Base-by-base conservation (phyloP, 306 rosid species). In the Quillaja saponaria region DNA sequence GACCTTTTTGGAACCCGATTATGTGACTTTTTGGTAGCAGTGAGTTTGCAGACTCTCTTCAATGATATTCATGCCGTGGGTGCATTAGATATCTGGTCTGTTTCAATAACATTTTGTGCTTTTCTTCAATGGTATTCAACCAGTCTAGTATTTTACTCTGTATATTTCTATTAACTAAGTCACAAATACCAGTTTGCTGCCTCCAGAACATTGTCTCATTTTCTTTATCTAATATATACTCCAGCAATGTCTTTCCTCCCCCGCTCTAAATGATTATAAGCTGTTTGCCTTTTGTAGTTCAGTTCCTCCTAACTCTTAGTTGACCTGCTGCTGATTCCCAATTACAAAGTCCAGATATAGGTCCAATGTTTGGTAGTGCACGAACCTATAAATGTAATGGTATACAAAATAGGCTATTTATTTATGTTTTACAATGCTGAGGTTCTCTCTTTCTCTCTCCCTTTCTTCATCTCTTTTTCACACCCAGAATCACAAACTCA, bases 41-140 rank as follows among this genome's bases (percentile, higher is more conserved):
- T 50, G 49, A 31, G 54, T 49, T 39, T 33, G 61, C 13, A 21
- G 56, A 37, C 58, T 55, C 50, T 58, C 45, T 58, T 13, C n/a
- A 20, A 14, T 41, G 39, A 10, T 28, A 44, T 41, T 7, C 35
- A 11, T 33, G 34, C n/a, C n/a, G 14, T 45, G 14, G 71, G 21
- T 49, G n/a, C 9, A 14, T 25, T n/a, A n/a, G n/a, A n/a, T n/a
- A n/a, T n/a, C n/a, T n/a, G n/a, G n/a, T n/a, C n/a, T n/a, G n/a
- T n/a, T n/a, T n/a, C n/a, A n/a, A n/a, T n/a, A n/a, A n/a, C n/a
- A n/a, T n/a, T n/a, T n/a, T n/a, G n/a, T n/a, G n/a, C n/a, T n/a
- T n/a, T n/a, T n/a, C n/a, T n/a, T n/a, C n/a, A n/a, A n/a, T n/a
- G n/a, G n/a, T n/a, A n/a, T n/a, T n/a, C n/a, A n/a, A n/a, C n/a